Base-by-base conservation (phyloP, 2,329 filamentous ascomycete genomes). In the Endoconidiophora polonica region DNA sequence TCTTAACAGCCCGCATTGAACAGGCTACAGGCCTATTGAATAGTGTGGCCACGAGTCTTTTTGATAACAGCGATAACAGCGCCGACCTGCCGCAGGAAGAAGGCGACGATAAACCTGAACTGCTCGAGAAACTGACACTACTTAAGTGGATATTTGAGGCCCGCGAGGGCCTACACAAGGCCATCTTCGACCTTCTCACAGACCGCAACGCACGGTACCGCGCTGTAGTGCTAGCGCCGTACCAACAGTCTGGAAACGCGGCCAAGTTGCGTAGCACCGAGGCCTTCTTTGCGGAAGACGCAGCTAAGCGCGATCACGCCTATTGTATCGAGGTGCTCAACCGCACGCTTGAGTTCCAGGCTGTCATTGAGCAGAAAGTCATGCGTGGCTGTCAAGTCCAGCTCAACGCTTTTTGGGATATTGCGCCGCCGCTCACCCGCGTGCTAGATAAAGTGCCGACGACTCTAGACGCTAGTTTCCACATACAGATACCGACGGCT, bases 111-210 rank as follows among this genome's bases (percentile, higher is more conserved):
- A 81, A 88, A 61, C 91, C 91, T 0, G 91, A 98, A 63, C 72
- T 96, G 0, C 70, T 96, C 2, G 91, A 98, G 64, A 94, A 94
- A 65, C 72, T 98, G 10, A 96, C 90, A 0, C 75, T 95, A 44
- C 72, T 96, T 12, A 98, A 96, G 60, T 96, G 91, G 88, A 79
- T 96, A 6, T 96, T 95, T 58, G 91, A 98, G 62, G 83, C 84
- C 1, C 80, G 88, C n/a, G 91, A 98, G 65, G 73, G 76, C 44
- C 71, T 96, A 6, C 82, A 96, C 65, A 80, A 85, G 41, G 83
- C 86, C 58, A 76, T 90, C 48, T 94, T 86, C 60, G 84, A 93
- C 57, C 68, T 96, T 9, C 75, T 94, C 33, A 81, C 79, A 18
- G 85, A 88, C 61, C 83, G 88, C 47, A 91, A 94, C 59, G 76